These are phyloP conservation scores for Penicillium canescens DNA, from an alignment of 495 filamentous ascomycete species.

Conservation along the genomic window DNA sequence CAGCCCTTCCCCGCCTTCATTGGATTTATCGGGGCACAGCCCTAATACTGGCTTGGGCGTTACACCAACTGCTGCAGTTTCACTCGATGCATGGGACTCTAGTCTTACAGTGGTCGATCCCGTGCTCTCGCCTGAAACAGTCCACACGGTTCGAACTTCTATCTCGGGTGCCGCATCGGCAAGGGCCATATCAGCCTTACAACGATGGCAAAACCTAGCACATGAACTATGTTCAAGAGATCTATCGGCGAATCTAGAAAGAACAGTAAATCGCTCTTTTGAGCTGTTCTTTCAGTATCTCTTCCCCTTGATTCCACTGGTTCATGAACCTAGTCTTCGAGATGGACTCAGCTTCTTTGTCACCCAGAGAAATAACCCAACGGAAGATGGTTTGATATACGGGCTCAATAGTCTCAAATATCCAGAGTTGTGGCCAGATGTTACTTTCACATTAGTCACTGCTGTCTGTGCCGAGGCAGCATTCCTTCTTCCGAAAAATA, in stretches of 20 bases:
- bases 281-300: conserved; percentile 28
- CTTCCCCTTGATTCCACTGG: conserved; percentile 30
- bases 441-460: conserved; percentile 28
- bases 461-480: conserved; percentile 24
- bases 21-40: conserved; percentile 1
- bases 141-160: conserved; percentile 14
- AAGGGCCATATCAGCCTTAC: conserved; percentile 11
- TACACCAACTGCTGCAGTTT: neutral
- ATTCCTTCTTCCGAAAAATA: conserved; percentile 22
- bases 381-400: neutral
- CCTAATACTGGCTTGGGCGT: neutral
- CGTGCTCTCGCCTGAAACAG: conserved; percentile 17
- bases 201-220: conserved; percentile 18
- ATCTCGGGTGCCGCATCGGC: conserved; percentile 14
- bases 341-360: conserved; percentile 20
- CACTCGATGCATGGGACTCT: conserved; percentile 12
- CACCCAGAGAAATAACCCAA: conserved; percentile 1
- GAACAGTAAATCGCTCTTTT: conserved; percentile 19
- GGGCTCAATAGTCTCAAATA: conserved; percentile 12
- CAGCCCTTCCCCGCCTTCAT: conserved; percentile 1
- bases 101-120: conserved; percentile 12
- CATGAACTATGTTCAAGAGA: conserved; percentile 1
- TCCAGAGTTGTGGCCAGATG: conserved; percentile 23
- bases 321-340: conserved; percentile 30
- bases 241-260: conserved; percentile 8